Percentiles rank a stretch among this genome's conserved stretches.
Evolutionary conservation across 129 eudicot species (phyloP).

Genomic region (Artemisia argyi): DNA sequence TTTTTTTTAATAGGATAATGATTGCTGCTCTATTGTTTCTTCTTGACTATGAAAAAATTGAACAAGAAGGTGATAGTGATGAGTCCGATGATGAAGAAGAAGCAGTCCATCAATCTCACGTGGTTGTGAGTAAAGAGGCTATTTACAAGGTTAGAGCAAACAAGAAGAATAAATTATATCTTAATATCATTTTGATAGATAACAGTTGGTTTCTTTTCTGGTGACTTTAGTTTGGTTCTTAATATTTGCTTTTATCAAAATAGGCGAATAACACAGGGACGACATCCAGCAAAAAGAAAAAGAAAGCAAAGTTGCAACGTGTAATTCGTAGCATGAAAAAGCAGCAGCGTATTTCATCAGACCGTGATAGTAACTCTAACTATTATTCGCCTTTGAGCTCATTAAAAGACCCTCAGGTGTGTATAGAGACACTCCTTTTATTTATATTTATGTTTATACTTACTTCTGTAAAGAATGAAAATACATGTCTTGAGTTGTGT

Average conservation of each 20-base stretch:
- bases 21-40: slow-evolving; percentile 85
- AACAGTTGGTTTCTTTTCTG: background rate
- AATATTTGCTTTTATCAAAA: slow-evolving; percentile 17
- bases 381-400: slow-evolving; percentile 84
- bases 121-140: slow-evolving; percentile 75
- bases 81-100: slow-evolving; percentile 87
- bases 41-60: slow-evolving; percentile 93
- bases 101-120: slow-evolving; percentile 50
- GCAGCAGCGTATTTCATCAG: slow-evolving; percentile 80
- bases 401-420: slow-evolving; percentile 86
- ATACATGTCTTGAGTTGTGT: slow-evolving; percentile 9
- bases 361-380: slow-evolving; percentile 47
- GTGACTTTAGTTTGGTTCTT: slow-evolving; percentile 8
- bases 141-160: slow-evolving; percentile 68
- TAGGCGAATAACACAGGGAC: slow-evolving; percentile 93
- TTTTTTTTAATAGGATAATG: slow-evolving; percentile 66
- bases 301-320: slow-evolving; percentile 95
- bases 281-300: slow-evolving; percentile 94
- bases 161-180: background rate
- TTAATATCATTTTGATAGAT: background rate
- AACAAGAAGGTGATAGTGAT: slow-evolving; percentile 83
- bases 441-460: background rate
- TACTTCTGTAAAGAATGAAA: background rate
- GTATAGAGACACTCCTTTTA: slow-evolving; percentile 2
- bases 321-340: slow-evolving; percentile 93